Conservation (phyloP, 306 rosid genomes). For the Hippophae gyantsensis region DNA sequence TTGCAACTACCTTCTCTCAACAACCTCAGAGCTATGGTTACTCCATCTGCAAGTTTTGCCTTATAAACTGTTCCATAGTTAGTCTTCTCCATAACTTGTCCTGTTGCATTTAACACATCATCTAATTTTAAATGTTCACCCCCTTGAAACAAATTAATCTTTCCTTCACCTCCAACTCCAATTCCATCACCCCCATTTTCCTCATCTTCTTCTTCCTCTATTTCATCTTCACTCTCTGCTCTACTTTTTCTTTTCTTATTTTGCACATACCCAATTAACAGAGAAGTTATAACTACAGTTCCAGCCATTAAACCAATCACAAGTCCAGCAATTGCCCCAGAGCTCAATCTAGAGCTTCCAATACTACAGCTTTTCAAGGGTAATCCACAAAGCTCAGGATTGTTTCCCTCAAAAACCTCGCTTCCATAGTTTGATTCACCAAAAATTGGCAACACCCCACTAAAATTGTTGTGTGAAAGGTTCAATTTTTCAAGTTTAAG, state of each 20-base stretch:
- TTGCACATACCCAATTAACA: slow-evolving; percentile 78
- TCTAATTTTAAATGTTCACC: slow-evolving; percentile 92
- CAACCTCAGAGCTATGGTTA: slow-evolving; percentile 76
- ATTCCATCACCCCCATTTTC: slow-evolving; percentile 26
- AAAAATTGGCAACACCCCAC: slow-evolving; percentile 70
- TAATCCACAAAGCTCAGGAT: slow-evolving; percentile 67
- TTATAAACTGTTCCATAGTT: slow-evolving; percentile 90
- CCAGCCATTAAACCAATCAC: slow-evolving; percentile 87
- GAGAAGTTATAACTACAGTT: slow-evolving; percentile 77
- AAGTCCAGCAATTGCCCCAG: slow-evolving; percentile 93
- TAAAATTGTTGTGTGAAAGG: slow-evolving; percentile 83
- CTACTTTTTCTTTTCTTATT: slow-evolving; percentile 69
- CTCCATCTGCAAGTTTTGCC: slow-evolving; percentile 94
- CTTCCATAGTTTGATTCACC: slow-evolving; percentile 51
- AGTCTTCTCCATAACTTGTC: slow-evolving; percentile 96
- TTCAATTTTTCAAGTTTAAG: slow-evolving; percentile 66
- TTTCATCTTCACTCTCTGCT: slow-evolving; percentile 70
- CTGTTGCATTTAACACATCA: slow-evolving; percentile 93
- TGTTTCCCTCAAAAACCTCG: slow-evolving; percentile 78
- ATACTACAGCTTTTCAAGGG: slow-evolving; percentile 60
- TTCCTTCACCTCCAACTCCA: slow-evolving; percentile 60
- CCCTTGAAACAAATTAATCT: slow-evolving; percentile 79
- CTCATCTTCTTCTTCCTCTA: slow-evolving; percentile 69
- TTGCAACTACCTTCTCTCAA: slow-evolving; percentile 92
- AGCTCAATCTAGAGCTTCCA: slow-evolving; percentile 48